Conservation (phyloP, 106 monocot species). For the Platanthera zijinensis region DNA sequence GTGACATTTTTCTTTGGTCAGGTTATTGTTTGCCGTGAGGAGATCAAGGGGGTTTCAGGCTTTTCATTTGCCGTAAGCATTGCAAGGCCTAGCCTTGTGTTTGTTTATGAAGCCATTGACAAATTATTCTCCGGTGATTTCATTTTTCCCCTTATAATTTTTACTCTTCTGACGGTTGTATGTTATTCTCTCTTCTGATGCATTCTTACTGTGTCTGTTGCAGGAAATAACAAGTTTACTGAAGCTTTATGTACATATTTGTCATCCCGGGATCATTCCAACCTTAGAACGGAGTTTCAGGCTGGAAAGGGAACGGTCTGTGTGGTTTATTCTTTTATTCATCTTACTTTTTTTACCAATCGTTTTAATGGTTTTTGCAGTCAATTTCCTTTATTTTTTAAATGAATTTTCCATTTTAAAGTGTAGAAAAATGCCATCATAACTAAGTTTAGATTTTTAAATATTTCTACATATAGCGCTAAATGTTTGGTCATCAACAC, state of each 20-base stretch:
- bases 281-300: constrained; percentile 67
- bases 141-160: background rate
- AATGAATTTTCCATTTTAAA: no score
- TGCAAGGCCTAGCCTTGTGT: constrained; percentile 44
- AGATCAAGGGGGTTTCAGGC: constrained; percentile 49
- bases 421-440: no score
- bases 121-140: constrained; percentile 36
- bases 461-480: no score
- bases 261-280: constrained; percentile 56
- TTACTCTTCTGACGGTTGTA: background rate
- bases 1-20: constrained; percentile 10
- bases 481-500: no score
- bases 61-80: constrained; percentile 64
- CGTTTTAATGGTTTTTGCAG: background rate
- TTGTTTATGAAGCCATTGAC: constrained; percentile 34
- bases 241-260: constrained; percentile 54
- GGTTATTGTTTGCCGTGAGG: constrained; percentile 67
- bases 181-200: background rate
- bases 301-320: constrained; percentile 76
- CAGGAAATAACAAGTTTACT: constrained; percentile 58
- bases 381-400: no score
- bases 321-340: background rate
- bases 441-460: no score
- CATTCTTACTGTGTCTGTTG: background rate
- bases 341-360: background rate